Percentiles rank a stretch among this genome's conserved stretches.
phyloP scores from a whole-genome alignment of 176 grass and related monocot genomes.

The Carex parvula region DNA sequence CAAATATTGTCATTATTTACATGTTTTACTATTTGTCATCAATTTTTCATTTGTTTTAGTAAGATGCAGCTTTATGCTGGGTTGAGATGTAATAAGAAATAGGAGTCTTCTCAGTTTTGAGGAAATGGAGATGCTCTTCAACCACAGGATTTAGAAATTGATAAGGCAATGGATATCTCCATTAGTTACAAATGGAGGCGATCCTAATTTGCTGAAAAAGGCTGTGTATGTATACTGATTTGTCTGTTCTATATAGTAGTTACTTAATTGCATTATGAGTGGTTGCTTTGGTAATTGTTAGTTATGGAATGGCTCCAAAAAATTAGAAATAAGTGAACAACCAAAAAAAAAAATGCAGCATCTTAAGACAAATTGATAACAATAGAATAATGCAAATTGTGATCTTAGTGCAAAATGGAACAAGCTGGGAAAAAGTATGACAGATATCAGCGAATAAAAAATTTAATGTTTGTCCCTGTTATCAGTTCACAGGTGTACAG shows the following conservation, averaged over 20 bases:
- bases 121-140: not conserved
- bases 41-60: constrained; percentile 14
- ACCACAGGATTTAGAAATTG: not conserved
- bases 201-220: not conserved
- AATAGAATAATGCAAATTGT: not conserved
- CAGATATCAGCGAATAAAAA: not conserved
- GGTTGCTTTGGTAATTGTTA: no score
- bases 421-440: not conserved
- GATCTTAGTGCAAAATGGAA: not conserved
- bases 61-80: not conserved
- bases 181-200: not conserved
- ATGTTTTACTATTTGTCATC: constrained; percentile 19
- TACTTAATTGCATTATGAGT: not conserved
- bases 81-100: no score
- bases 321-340: not conserved
- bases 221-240: not conserved
- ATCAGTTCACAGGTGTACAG: constrained; percentile 20
- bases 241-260: not conserved
- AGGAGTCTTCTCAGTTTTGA: not conserved
- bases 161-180: constrained; percentile 11
- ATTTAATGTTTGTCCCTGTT: not conserved
- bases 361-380: not conserved
- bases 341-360: not conserved
- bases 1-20: not conserved
- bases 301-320: not conserved